Evolutionary conservation across 345 rosid genomes (phyloP).

Genomic region (Melastoma malabathricum): DNA sequence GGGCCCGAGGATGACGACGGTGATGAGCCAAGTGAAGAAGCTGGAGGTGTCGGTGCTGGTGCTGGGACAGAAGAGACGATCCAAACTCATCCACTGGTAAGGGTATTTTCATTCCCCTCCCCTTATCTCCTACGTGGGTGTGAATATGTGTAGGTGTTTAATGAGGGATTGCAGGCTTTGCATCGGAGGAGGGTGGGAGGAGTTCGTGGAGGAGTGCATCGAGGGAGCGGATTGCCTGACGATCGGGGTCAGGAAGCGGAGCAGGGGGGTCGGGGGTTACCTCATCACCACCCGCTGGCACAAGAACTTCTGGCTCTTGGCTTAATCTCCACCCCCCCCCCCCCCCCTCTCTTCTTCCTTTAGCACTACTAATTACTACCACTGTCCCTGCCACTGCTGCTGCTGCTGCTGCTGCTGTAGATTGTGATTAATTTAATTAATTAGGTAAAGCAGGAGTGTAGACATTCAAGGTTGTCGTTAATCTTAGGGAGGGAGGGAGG

Average conservation of each 20-base stretch:
- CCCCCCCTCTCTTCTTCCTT: not conserved
- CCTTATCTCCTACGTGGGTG: conserved; percentile 18
- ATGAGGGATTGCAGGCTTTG: too few species aligned
- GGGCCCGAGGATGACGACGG: conserved; percentile 77
- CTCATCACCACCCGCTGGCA: conserved; percentile 85
- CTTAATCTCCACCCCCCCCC: conserved; percentile 14
- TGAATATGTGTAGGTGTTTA: conserved; percentile 68
- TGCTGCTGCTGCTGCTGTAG: not conserved
- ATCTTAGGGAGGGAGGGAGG: too few species aligned
- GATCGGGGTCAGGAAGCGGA: conserved; percentile 84
- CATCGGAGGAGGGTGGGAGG: conserved; percentile 37
- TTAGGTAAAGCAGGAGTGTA: not conserved
- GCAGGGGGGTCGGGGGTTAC: conserved; percentile 71
- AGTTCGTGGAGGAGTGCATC: conserved; percentile 74
- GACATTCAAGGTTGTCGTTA: not conserved
- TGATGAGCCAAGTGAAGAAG: conserved; percentile 85
- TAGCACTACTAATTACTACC: not conserved
- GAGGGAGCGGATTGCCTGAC: conserved; percentile 65
- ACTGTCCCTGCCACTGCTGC: not conserved
- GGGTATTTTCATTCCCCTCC: conserved; percentile 4
- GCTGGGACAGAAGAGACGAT: conserved; percentile 65
- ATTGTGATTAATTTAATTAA: too few species aligned
- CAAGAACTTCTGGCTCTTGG: conserved; percentile 96
- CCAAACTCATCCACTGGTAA: conserved; percentile 57
- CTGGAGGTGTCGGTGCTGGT: conserved; percentile 81